Base-by-base conservation (phyloP, 140 eudicot genomes). In the Erigeron philadelphicus region DNA sequence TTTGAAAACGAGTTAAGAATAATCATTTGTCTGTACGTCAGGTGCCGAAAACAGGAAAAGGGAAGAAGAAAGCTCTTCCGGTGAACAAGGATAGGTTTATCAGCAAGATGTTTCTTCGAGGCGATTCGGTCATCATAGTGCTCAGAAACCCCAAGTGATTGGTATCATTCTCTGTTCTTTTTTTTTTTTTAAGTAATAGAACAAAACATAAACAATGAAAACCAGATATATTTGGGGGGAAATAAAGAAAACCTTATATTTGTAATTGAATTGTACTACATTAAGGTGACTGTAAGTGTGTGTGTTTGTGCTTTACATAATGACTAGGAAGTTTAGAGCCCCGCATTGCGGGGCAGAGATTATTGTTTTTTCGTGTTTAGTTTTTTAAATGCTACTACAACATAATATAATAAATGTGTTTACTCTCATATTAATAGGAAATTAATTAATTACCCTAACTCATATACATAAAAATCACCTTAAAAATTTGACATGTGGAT, bases 41-140 rank as follows among this genome's bases (percentile, higher is more conserved):
- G 95, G 95, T 91, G 23, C 97, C 97, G 4, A 91, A 91, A 83
- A 86, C 97, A 57, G 97, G 97, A 48, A 91, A 91, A 77, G 97
- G 97, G 59, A 91, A 91, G 89, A 91, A 91, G 87, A 91, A 91
- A 81, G 94, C 97, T 44, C 91, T 80, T 64, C 86, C 96, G 1
- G 87, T 91, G 43, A 91, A 91, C 88, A 88, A 88, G 82, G 96
- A 92, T 71, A 80, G 95, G 61, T 92, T 90, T 78, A 92, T 92
- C 18, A 92, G 96, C 84, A 92, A 92, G 83, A 92, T 92, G 98
- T 92, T 92, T 68, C 96, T 92, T 5, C 82, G 98, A 40, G 98
- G 96, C 12, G 96, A 91, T 81, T 91, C 96, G 2, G 96, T 88
- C 65, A 86, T 92, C 82, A 86, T 88, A 58, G 98, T 92, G 70